A percentile compares a stretch with the other conserved stretches of the same genome.
Conservation (phyloP, 441 rosid genomes). For the Adansonia gregorii region DNA sequence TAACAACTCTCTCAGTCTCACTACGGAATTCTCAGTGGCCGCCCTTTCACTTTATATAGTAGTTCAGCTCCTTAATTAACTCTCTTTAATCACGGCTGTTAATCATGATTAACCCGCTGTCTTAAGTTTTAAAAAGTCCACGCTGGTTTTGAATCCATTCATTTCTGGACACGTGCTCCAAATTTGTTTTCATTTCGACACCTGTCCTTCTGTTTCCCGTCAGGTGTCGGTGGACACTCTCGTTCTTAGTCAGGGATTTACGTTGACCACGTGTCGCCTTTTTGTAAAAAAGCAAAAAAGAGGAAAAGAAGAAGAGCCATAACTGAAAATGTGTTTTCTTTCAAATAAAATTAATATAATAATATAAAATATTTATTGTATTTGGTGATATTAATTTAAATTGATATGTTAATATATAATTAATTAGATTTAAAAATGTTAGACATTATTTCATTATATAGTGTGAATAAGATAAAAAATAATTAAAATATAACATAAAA, state of each 20-base stretch:
- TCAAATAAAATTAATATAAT: no score
- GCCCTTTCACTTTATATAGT: background rate
- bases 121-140: background rate
- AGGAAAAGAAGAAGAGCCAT: no score
- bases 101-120: background rate
- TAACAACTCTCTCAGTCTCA: slow-evolving; percentile 41
- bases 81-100: background rate
- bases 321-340: no score
- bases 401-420: no score
- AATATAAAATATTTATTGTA: no score
- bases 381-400: no score
- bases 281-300: no score
- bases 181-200: background rate
- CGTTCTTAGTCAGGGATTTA: slow-evolving; percentile 7
- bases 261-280: no score
- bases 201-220: slow-evolving; percentile 21
- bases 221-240: background rate
- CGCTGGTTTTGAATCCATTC: background rate
- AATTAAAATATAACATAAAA: no score
- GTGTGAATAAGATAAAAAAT: no score
- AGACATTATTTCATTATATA: no score
- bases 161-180: slow-evolving; percentile 1
- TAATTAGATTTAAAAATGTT: no score
- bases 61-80: background rate
- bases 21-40: background rate